Conservation (phyloP, 129 eudicot species). For the Kitagawia praeruptora region DNA sequence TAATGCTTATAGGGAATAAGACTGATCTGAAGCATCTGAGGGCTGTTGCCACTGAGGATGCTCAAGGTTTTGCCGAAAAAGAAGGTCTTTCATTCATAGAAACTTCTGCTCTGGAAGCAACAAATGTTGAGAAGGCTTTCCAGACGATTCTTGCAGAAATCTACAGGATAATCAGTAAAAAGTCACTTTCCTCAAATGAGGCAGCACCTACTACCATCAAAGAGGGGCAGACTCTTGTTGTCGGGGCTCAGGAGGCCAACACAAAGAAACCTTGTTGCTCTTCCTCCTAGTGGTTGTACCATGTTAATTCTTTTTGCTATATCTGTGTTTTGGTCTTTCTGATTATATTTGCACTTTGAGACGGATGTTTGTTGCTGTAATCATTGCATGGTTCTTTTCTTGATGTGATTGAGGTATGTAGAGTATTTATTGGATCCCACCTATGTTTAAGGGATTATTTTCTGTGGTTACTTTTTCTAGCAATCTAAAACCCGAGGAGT, state of each 20-base stretch:
- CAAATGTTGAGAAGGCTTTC: slow-evolving; percentile 80
- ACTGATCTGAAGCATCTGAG: slow-evolving; percentile 91
- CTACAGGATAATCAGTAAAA: slow-evolving; percentile 79
- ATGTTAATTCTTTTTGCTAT: slow-evolving; percentile 6
- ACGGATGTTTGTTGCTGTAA: slow-evolving; percentile 4
- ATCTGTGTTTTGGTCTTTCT: slow-evolving; percentile 22
- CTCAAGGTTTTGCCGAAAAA: slow-evolving; percentile 86
- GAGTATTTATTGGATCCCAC: background rate
- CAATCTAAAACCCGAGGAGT: background rate
- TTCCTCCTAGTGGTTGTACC: slow-evolving; percentile 26
- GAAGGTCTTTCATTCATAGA: slow-evolving; percentile 90
- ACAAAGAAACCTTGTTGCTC: slow-evolving; percentile 77
- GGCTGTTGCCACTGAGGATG: slow-evolving; percentile 93
- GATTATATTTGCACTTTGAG: slow-evolving; percentile 11
- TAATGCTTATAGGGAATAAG: slow-evolving; percentile 88
- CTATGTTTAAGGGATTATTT: background rate
- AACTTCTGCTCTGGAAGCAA: slow-evolving; percentile 89
- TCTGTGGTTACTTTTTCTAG: background rate
- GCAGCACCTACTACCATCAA: slow-evolving; percentile 41
- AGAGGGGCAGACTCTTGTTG: slow-evolving; percentile 72
- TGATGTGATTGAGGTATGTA: slow-evolving; percentile 5
- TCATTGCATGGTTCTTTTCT: slow-evolving; percentile 1
- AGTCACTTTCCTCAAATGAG: slow-evolving; percentile 58
- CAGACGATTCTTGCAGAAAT: slow-evolving; percentile 85
- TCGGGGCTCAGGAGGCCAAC: slow-evolving; percentile 47